Conservation (phyloP, 192 early-diverging fungal genomes). For the Rhizophagus clarus region DNA sequence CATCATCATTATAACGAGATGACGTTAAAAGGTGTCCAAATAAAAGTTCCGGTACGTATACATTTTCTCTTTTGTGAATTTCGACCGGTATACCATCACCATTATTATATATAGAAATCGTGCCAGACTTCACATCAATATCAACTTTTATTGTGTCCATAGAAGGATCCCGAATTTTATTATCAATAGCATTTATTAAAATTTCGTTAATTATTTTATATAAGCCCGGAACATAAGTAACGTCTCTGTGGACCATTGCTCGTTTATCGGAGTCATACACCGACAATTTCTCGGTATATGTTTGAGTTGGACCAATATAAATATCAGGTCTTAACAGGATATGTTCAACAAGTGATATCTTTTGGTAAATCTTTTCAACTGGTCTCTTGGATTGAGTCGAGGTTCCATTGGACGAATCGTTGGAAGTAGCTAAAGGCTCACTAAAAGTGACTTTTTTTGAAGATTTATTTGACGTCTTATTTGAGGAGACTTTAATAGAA, state of each 20-base stretch:
- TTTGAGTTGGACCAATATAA: constrained; percentile 93
- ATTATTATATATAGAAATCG: no score
- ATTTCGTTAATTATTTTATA: constrained; percentile 99
- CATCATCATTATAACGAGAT: constrained; percentile 93
- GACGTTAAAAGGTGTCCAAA: constrained; percentile 97
- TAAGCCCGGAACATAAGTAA: constrained; percentile 83
- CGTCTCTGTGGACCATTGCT: constrained; percentile 61
- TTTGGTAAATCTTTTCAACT: constrained; percentile 91
- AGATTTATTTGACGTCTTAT: no score
- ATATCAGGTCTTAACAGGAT: constrained; percentile 94
- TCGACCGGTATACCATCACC: constrained; percentile 94
- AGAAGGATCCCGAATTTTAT: constrained; percentile 81
- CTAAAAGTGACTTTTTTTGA: no score
- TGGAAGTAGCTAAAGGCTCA: no score
- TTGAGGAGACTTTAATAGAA: no score
- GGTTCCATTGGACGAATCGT: no score
- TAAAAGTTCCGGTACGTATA: constrained; percentile 96
- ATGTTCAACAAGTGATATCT: constrained; percentile 94
- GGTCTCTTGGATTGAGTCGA: constrained; percentile 33
- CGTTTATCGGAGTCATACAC: constrained; percentile 71
- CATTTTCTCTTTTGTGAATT: constrained; percentile 86
- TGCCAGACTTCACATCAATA: no score
- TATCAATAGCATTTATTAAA: constrained; percentile 95
- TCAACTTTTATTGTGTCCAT: constrained; percentile 94
- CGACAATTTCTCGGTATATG: constrained; percentile 80